Evolutionary conservation across 2,329 filamentous ascomycete species (phyloP), one percentile per base, ranked within the genome.

Genomic region (Paraphoma sp.): DNA sequence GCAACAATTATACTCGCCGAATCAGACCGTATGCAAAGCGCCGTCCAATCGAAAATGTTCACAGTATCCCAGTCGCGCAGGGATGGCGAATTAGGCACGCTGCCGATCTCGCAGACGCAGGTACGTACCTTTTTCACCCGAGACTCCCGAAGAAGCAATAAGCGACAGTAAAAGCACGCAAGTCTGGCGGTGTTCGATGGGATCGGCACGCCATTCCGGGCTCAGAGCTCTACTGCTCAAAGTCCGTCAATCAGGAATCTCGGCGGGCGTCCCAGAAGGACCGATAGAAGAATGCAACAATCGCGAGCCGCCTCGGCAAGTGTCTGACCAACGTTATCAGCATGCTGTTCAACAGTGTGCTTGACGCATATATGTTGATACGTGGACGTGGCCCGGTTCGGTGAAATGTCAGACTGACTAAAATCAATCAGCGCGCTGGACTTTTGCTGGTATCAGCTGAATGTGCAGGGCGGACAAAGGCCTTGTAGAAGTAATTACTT

Each of bases 201-300:
- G 23, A 23, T 23, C 23, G 33, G 33, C 33, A 36, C 33, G 33
- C 33, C 33, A 36, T 36, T 36, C 33, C 33, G 33, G 14, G 33
- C 33, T 36, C 14, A 14, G 14, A 36, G 14, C 9, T 10, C 33
- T 36, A 14, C 33, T 10, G 33, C 33, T 3, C 33, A 14, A 23
- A 36, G 33, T 36, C 33, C 33, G 14, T 14, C 33, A 10, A 36
- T 36, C 10, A 14, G 33, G 14, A 10, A 36, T 10, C 33, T 41
- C 33, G 18, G 9, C 45, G 33, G 44, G 16, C 18, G 17, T 40
- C 38, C 30, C 16, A 43, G 51, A 57, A 58, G 57, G 64, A 50
- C 57, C 58, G 55, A 63, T 60, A 56, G 44, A 54, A 47, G 12
- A 17, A 17, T 14, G 36, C 36, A 54, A 52, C 40, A 45, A 59